Percentiles rank a stretch among this genome's conserved stretches.
phyloP scores from a whole-genome alignment of 2,329 filamentous ascomycete species.

The Xylaria sp. region DNA sequence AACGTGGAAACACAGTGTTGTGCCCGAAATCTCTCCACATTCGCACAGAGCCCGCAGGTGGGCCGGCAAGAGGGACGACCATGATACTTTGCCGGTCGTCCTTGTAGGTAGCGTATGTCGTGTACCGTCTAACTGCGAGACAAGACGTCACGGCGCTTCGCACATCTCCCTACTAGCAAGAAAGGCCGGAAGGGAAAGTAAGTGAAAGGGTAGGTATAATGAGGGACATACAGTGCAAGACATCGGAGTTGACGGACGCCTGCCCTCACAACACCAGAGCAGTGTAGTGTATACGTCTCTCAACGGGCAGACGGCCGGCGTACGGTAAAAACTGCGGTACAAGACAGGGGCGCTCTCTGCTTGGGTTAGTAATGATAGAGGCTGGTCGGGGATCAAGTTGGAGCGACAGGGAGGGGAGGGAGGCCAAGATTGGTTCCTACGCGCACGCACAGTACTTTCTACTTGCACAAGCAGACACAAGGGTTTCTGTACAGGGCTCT shows the following conservation, averaged over 20 bases:
- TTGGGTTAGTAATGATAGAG: conserved; percentile 7
- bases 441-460: conserved; percentile 40
- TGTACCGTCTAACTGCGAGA: conserved; percentile 25
- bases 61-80: conserved; percentile 31
- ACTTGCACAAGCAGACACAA: not conserved
- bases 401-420: conserved; percentile 37
- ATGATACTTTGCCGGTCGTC: conserved; percentile 17
- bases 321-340: conserved; percentile 1
- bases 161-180: conserved; percentile 16
- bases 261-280: conserved; percentile 6
- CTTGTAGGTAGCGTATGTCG: not conserved
- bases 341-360: conserved; percentile 23
- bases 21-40: conserved; percentile 29
- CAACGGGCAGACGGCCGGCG: conserved; percentile 2
- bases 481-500: conserved; percentile 19
- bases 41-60: conserved; percentile 36
- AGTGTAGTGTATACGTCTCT: not conserved
- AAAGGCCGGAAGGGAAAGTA: conserved; percentile 7
- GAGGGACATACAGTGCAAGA: conserved; percentile 29
- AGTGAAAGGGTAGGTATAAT: conserved; percentile 15
- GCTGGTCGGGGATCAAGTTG: conserved; percentile 30
- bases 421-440: conserved; percentile 34
- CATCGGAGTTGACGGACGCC: conserved; percentile 9
- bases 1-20: conserved; percentile 37
- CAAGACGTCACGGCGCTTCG: conserved; percentile 34